Evolutionary conservation across 805 yeast species (phyloP), one percentile per base, ranked within the genome.

Genomic region (Peterozyma toletana): DNA sequence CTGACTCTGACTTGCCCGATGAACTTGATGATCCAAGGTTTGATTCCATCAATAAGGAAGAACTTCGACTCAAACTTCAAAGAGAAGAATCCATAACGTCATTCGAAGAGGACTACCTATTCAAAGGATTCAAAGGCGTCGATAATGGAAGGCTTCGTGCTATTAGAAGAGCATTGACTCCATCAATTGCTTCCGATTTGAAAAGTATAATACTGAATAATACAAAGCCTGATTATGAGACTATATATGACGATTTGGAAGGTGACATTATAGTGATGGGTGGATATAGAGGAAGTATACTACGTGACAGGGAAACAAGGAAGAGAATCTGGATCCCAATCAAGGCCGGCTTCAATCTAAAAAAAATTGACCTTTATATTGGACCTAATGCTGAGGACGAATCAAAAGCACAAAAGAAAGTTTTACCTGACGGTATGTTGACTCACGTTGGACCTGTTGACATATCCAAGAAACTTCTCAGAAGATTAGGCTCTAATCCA

Each of bases 401-500:
- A 60, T 35, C 62, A 2, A 59, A 67, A 36, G 80, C 84, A 1
- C 63, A 69, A 29, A 64, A 74, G 17, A 57, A 56, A 15, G 71
- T 88, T 5, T 73, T 72, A 49, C 83, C 96, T 0, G 90, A 80
- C 55, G 91, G 91, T 3, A 75, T 89, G 63, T 60, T 89, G 48
- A 77, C 83, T 11, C 88, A 86, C 57, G 72, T 89, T 38, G 97
- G 96, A 0, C 96, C 96, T 0, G 78, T 89, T 13, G 97, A 89
- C 57, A 73, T 89, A 15, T 75, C 88, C 41, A 72, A 73, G 48
- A 74, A 71, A 51, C 64, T 90, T 44, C 71, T 84, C 40, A 71
- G 73, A 39, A 74, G 67, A 51, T 59, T 90, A 33, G 53, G 53
- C 2, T 51, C 66, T 7, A 81, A 80, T 52, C 81, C 85, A 2